Evolutionary conservation across 441 rosid species (phyloP), one percentile per base, ranked within the genome.

Genomic region (Kokia cookei): DNA sequence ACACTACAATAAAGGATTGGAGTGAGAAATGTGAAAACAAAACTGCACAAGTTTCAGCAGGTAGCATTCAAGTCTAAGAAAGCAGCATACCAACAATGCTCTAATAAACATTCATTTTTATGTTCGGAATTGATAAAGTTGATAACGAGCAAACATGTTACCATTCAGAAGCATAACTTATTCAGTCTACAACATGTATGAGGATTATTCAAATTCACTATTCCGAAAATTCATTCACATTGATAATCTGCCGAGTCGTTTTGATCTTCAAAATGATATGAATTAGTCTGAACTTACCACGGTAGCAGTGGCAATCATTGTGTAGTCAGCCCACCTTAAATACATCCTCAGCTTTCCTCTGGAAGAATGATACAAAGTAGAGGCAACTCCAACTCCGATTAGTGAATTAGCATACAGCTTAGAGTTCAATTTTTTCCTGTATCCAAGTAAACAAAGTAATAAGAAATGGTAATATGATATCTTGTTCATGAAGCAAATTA

Each of bases 231-330:
- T 35, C 2, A 37, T n/a, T 12, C 67, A 35, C 17, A 37, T 63
- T 37, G 12, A 71, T 37, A 19, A 26, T 58, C 15, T 71, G 22
- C 35, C 1, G 10, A 50, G 12, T 8, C 22, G 5, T 14, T 14
- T 50, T 27, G 1, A 4, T 69, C 7, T 11, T 50, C 37, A 24
- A 42, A 64, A 64, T 2, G 2, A 22, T 37, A 14, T 60, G 22
- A 45, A 66, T 19, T 24, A 54, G 60, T 73, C 53, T 50, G 27
- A 47, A 78, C 94, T 82, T 80, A 92, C 98, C 55, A 93, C 78
- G 7, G 97, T 88, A 50, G 99, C 82, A 54, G 98, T 83, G 78
- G 98, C 98, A 57, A 93, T 96, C 97, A 92, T 93, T 27, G 98
- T 86, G 80, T 90, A 93, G 85, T 92, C 99, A 73, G 84, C 79